Evolutionary conservation across 1,284 basidiomycete species (phyloP).

Genomic region (Leccinum pachyderme): DNA sequence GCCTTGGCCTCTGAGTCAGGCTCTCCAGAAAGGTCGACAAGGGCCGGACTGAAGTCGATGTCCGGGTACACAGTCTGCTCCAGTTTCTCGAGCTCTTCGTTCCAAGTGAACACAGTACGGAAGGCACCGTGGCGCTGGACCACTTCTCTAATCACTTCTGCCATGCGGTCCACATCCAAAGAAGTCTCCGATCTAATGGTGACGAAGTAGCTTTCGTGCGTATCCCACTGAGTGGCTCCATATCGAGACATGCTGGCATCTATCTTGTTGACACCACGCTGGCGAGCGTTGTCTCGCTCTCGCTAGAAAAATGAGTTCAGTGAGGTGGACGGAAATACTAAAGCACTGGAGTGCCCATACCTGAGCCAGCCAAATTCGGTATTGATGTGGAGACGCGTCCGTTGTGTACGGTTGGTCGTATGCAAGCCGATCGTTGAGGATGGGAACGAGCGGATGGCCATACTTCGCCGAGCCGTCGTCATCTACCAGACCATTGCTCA

Average conservation of each 20-base stretch:
- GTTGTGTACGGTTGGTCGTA: constrained; percentile 31
- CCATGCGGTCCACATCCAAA: constrained; percentile 25
- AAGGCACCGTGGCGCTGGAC: constrained; percentile 28
- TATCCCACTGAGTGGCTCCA: constrained; percentile 30
- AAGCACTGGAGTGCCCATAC: constrained; percentile 9
- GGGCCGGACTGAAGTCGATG: constrained; percentile 14
- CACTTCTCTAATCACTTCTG: constrained; percentile 22
- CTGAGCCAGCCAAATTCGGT: constrained; percentile 32
- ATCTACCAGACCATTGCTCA: neutral
- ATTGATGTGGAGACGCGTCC: constrained; percentile 31
- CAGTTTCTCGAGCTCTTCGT: constrained; percentile 24
- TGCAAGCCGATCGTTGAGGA: constrained; percentile 29
- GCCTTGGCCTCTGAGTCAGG: constrained; percentile 21
- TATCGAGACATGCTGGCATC: constrained; percentile 25
- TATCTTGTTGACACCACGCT: constrained; percentile 19
- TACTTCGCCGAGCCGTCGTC: constrained; percentile 30
- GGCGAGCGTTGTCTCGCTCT: constrained; percentile 22
- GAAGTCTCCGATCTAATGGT: constrained; percentile 21
- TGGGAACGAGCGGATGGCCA: constrained; percentile 28
- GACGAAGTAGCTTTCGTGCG: constrained; percentile 28
- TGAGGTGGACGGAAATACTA: neutral
- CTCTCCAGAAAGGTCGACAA: constrained; percentile 25
- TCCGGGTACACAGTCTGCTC: constrained; percentile 26
- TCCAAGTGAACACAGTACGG: constrained; percentile 27
- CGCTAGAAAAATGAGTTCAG: constrained; percentile 8